Base-by-base conservation (phyloP, 2,329 filamentous ascomycete genomes). In the Colletotrichum lentis region DNA sequence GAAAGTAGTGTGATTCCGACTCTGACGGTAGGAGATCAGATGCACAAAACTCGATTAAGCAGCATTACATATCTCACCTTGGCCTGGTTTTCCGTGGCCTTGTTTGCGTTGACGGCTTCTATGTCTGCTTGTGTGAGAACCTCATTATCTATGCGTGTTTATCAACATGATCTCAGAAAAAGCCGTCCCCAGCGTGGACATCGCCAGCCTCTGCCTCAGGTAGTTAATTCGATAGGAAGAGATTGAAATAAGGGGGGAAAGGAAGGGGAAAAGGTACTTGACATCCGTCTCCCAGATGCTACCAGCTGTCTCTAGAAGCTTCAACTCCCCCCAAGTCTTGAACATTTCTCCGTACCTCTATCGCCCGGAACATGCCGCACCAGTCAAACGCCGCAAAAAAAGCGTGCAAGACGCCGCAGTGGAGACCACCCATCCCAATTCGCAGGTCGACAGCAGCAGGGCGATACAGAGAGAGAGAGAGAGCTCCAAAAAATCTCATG, bases 401-500 rank as follows among this genome's bases (percentile, higher is more conserved):
- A 44, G 41, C 60, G 20, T 63, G 22, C 39, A 52, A 11, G 31
- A 35, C 31, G 46, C 47, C 35, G 46, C 22, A 55, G 31, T 39
- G 59, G 46, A 22, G 3, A 18, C 53, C 31, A 35, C 44, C 54
- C 62, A 46, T 47, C 22, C 22, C 41, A 58, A 55, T 43, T 62
- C 50, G n/a, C 20, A 64, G 43, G 31, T 35, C 8, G 31, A 35
- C 31, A 35, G 31, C 8, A 35, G 27, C 27, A 31, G 27, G 8
- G 27, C 7, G 27, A 31, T 1, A 27, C 3, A 27, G 24, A 31
- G 27, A 27, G 27, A 31, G 31, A 31, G 31, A 10, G 31, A 53
- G 49, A 49, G 43, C 31, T 60, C 62, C 55, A 53, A 65, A 65
- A 65, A 65, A 65, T 65, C 63, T 65, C 63, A 61, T 65, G 63